Percentiles rank a stretch among this genome's conserved stretches.
Evolutionary conservation across 2,329 filamentous ascomycete species (phyloP).

Genomic region (Fusarium acutatum): DNA sequence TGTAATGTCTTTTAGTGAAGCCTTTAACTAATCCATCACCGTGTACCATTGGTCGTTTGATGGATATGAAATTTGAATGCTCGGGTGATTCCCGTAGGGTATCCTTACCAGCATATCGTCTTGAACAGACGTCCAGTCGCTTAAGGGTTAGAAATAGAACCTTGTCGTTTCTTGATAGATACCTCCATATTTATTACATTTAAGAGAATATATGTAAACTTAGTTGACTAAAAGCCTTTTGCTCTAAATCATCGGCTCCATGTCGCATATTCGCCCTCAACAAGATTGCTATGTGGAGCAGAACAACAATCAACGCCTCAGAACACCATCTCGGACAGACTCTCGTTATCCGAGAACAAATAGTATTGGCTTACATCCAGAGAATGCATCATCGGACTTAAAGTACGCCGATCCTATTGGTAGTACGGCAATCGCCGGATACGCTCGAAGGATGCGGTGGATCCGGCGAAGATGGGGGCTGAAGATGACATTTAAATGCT

Average conservation of each 20-base stretch:
- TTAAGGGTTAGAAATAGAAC: accelerated
- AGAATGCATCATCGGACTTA: background rate
- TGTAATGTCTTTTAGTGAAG: accelerated
- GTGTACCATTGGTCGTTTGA: background rate
- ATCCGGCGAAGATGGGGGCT: background rate
- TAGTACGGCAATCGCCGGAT: background rate
- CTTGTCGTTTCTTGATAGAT: accelerated
- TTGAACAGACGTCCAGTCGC: background rate
- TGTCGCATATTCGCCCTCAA: too few species aligned
- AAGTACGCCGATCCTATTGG: background rate
- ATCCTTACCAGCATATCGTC: accelerated
- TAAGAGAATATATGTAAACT: accelerated
- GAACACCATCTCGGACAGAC: background rate
- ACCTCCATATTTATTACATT: accelerated
- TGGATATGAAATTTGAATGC: background rate
- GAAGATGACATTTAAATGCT: background rate
- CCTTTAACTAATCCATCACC: accelerated
- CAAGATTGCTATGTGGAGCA: background rate
- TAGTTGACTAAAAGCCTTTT: too few species aligned
- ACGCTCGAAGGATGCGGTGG: background rate
- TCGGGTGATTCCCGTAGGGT: background rate
- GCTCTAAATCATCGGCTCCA: too few species aligned
- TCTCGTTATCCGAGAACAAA: background rate
- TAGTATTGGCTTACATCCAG: background rate
- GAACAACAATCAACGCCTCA: background rate